Evolutionary conservation across 2,329 filamentous ascomycete species (phyloP).

Genomic region (Paraconiothyrium sp.): DNA sequence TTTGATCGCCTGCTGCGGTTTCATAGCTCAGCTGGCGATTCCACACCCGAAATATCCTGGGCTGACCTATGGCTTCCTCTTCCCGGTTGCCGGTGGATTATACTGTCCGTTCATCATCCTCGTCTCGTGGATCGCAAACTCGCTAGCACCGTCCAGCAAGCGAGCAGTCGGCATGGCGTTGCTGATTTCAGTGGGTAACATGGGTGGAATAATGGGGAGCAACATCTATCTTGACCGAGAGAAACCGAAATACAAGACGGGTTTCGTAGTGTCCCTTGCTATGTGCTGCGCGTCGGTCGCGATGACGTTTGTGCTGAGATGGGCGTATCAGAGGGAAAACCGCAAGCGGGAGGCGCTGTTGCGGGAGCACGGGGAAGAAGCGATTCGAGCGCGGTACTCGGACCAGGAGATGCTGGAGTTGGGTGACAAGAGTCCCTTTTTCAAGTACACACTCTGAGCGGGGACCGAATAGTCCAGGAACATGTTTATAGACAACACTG

Average conservation of each 20-base stretch:
- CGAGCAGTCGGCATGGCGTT: slow-evolving; percentile 61
- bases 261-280: slow-evolving; percentile 60
- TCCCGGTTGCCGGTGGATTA: slow-evolving; percentile 47
- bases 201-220: slow-evolving; percentile 52
- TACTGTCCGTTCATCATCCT: slow-evolving; percentile 51
- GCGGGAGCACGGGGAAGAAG: slow-evolving; percentile 42
- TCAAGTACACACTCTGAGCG: slow-evolving; percentile 49
- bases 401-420: slow-evolving; percentile 53
- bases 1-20: slow-evolving; percentile 62
- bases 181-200: slow-evolving; percentile 59
- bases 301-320: slow-evolving; percentile 53
- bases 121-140: slow-evolving; percentile 49
- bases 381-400: slow-evolving; percentile 48
- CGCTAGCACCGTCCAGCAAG: slow-evolving; percentile 45
- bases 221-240: slow-evolving; percentile 62
- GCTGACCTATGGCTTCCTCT: slow-evolving; percentile 57
- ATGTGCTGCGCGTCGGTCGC: slow-evolving; percentile 58
- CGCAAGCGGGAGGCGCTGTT: slow-evolving; percentile 37
- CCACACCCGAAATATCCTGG: slow-evolving; percentile 53
- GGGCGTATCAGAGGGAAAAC: slow-evolving; percentile 53
- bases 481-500: neutral
- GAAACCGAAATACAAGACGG: slow-evolving; percentile 60
- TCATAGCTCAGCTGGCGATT: slow-evolving; percentile 62
- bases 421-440: slow-evolving; percentile 55
- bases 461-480: neutral